Percentiles rank a stretch among this genome's conserved stretches.
Conservation (phyloP, 2,329 filamentous ascomycete genomes). For the Diaporthe vaccinii region DNA sequence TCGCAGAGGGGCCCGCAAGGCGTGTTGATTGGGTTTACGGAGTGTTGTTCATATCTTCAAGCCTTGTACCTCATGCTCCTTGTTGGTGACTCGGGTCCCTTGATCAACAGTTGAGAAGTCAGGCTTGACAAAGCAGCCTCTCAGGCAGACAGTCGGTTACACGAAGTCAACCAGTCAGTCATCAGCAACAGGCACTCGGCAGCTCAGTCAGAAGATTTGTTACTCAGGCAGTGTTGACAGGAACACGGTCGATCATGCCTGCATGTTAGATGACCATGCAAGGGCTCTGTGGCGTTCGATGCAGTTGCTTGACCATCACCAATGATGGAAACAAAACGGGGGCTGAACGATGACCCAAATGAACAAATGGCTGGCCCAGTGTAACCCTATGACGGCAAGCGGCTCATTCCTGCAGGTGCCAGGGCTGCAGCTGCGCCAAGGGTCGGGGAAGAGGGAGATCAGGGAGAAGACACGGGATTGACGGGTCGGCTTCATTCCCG, state of each 20-base stretch:
- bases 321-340: not conserved
- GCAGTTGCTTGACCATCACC: not conserved
- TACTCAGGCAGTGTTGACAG: not conserved
- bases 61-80: not conserved
- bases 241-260: not conserved
- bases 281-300: not conserved
- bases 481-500: constrained; percentile 29
- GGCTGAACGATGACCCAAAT: not conserved
- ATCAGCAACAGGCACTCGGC: not conserved
- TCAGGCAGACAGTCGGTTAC: not conserved
- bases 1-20: not conserved
- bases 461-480: constrained; percentile 21
- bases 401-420: constrained; percentile 32
- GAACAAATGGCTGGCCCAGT: not conserved
- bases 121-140: not conserved
- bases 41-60: not conserved
- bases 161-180: not conserved
- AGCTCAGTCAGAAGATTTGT: not conserved
- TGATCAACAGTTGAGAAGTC: not conserved
- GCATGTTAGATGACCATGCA: not conserved
- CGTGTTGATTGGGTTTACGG: not conserved
- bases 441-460: not conserved
- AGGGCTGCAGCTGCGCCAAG: constrained; percentile 29
- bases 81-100: not conserved
- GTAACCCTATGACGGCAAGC: constrained; percentile 30